Conservation (phyloP, 2,329 filamentous ascomycete species). For the Amauroascus verrucosus region DNA sequence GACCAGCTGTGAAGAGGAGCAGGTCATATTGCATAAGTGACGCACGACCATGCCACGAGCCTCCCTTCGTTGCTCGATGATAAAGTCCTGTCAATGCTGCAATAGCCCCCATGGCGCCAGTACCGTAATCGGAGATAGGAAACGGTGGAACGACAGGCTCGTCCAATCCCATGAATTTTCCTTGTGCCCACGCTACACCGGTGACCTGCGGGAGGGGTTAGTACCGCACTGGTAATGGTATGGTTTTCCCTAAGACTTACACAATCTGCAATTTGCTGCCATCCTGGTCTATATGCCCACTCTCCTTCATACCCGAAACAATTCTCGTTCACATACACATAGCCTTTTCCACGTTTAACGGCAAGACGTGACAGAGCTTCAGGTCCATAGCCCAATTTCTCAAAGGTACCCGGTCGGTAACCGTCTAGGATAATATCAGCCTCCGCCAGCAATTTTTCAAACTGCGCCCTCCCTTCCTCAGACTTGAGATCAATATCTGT, state of each 20-base stretch:
- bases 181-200: conserved; percentile 35
- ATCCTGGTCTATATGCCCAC: conserved; percentile 55
- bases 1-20: conserved; percentile 51
- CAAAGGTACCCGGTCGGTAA: conserved; percentile 56
- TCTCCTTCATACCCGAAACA: conserved; percentile 58
- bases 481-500: conserved; percentile 54
- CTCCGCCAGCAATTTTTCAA: conserved; percentile 50
- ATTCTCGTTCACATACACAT: conserved; percentile 60
- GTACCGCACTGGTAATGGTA: neutral
- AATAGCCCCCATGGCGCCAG: conserved; percentile 60
- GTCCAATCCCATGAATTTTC: conserved; percentile 33
- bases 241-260: conserved; percentile 32
- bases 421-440: conserved; percentile 60
- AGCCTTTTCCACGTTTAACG: conserved; percentile 48
- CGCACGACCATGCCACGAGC: conserved; percentile 55
- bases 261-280: conserved; percentile 63
- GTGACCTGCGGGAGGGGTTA: conserved; percentile 27
- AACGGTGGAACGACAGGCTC: conserved; percentile 39
- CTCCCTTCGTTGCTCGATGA: conserved; percentile 51
- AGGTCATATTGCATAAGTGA: conserved; percentile 60
- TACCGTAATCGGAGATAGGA: conserved; percentile 54
- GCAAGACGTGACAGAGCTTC: conserved; percentile 45
- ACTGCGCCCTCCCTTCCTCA: conserved; percentile 42
- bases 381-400: conserved; percentile 53
- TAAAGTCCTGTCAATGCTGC: conserved; percentile 56